Evolutionary conservation across 768 basidiomycete genomes (phyloP), one percentile per base, ranked within the genome.

Genomic region (Lentinula sp.): DNA sequence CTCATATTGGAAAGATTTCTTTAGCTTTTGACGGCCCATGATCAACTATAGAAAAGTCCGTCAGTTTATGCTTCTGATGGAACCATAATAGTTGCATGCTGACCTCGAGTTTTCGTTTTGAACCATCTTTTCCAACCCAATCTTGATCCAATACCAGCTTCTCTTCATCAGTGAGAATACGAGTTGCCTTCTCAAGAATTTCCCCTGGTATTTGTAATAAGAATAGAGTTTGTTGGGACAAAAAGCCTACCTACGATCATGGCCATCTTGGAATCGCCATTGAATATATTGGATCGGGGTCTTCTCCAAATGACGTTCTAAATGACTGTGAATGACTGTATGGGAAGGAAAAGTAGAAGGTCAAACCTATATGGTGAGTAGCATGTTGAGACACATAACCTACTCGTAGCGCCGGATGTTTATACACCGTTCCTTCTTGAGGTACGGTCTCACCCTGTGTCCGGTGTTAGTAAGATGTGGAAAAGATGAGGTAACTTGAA

Each of bases 241-340:
- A 64, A 56, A 60, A 46, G 65, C 16, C 60, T 9, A 79, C 86
- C 65, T 72, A 91, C 94, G 90, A 81, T 98, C 95, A 74, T 96
- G 91, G 53, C 95, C 96, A 73, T 97, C 95, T 72, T 98, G 95
- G 85, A 95, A 98, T 67, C 95, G 90, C 95, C 95, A 98, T 77
- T 97, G 94, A 68, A 98, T 97, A 70, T 98, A 98, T 59, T 88
- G 90, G 62, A 95, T 91, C 28, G 96, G 93, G 4, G 95, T 96
- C 78, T 98, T 97, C 75, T 96, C 94, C 48, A 98, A 73, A 77
- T 98, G 95, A 67, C 85, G 88, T 72, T 96, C 93, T 90, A 71
- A 63, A 60, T 61, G 63, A 52, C 35, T 51, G 5, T 63, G 41
- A 61, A 36, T 32, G n/a, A 28, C 60, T 20, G 0, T 43, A 42